phyloP scores from a whole-genome alignment of 192 early-diverging fungal species.

The Linnemannia zychae region DNA sequence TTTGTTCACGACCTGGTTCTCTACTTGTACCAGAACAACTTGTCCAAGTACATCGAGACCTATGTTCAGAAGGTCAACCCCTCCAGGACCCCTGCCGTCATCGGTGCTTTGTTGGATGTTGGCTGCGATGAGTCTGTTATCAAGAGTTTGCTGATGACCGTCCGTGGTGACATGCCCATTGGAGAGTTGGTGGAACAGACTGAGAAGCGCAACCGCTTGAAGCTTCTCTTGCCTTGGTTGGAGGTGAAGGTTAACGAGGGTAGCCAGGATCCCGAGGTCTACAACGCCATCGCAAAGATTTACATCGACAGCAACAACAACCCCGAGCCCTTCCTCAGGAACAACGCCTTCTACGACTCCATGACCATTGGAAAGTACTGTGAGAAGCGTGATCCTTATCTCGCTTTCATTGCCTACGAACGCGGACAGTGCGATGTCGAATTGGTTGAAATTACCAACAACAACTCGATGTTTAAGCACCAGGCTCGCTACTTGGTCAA shows the following conservation, averaged over 20 bases:
- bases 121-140: constrained; percentile 97
- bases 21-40: constrained; percentile 94
- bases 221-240: constrained; percentile 95
- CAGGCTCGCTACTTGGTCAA: constrained; percentile 97
- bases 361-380: constrained; percentile 96
- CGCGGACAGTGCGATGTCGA: constrained; percentile 96
- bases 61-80: constrained; percentile 99
- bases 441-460: constrained; percentile 95
- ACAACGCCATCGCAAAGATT: constrained; percentile 98
- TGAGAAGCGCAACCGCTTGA: constrained; percentile 97
- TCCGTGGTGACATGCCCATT: constrained; percentile 86
- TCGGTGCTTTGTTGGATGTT: constrained; percentile 97
- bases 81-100: constrained; percentile 91
- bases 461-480: constrained; percentile 99
- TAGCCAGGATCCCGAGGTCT: constrained; percentile 89
- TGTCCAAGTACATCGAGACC: constrained; percentile 97
- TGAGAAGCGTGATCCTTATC: constrained; percentile 97
- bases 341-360: constrained; percentile 78
- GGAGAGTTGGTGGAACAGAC: constrained; percentile 89
- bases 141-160: constrained; percentile 91
- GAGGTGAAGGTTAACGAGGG: constrained; percentile 92
- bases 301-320: constrained; percentile 99
- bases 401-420: constrained; percentile 95
- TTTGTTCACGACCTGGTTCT: constrained; percentile 98
- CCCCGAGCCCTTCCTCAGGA: constrained; percentile 94